Conservation (phyloP, 805 yeast species). For the Starmerella sirachaensis region DNA sequence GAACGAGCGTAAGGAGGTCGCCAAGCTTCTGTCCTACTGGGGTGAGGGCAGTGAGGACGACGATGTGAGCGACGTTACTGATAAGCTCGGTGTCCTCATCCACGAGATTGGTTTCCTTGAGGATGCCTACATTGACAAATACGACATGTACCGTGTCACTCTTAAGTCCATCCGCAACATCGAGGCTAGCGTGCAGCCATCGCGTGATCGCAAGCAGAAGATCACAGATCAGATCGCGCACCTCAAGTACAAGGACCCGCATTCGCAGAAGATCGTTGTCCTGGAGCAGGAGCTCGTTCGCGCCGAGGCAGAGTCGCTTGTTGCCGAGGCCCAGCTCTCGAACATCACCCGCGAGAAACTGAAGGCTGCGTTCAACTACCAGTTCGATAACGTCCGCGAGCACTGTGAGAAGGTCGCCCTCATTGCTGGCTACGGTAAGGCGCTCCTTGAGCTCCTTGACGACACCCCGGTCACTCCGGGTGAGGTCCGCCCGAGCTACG, state of each 20-base stretch:
- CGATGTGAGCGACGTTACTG: constrained; percentile 93
- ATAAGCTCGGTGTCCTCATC: constrained; percentile 88
- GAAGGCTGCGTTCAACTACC: constrained; percentile 94
- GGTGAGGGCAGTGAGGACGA: constrained; percentile 91
- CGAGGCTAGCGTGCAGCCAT: constrained; percentile 95
- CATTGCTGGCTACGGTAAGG: constrained; percentile 98
- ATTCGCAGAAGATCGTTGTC: constrained; percentile 87
- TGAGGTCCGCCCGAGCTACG: constrained; percentile 96
- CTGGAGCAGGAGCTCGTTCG: constrained; percentile 97
- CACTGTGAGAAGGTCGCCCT: constrained; percentile 90
- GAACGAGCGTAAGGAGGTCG: constrained; percentile 88
- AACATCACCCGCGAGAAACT: constrained; percentile 96
- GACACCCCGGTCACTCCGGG: constrained; percentile 98
- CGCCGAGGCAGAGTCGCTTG: constrained; percentile 97
- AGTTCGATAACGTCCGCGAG: constrained; percentile 91
- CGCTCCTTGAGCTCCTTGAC: constrained; percentile 85
- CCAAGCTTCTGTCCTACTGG: constrained; percentile 94
- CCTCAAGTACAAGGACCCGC: constrained; percentile 96
- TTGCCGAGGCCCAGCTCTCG: constrained; percentile 97
- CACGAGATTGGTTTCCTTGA: constrained; percentile 96
- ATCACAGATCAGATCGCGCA: constrained; percentile 96
- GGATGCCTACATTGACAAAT: constrained; percentile 95
- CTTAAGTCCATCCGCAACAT: constrained; percentile 89
- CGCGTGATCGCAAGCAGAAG: constrained; percentile 95
- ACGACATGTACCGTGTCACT: constrained; percentile 95